phyloP scores from a whole-genome alignment of 345 rosid genomes.

The Toxicodendron radicans region DNA sequence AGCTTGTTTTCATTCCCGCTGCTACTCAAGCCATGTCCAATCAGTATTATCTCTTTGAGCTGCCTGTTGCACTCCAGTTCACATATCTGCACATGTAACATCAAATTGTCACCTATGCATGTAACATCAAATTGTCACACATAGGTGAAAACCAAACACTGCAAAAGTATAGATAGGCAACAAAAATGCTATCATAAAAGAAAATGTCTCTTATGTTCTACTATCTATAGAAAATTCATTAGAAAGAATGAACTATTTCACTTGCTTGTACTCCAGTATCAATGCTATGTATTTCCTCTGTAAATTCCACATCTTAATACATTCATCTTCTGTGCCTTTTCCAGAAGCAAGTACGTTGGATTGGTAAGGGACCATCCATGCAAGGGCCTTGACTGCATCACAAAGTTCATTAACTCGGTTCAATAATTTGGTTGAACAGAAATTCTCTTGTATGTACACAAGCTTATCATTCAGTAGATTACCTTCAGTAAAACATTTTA shows the following conservation, averaged over 20 bases:
- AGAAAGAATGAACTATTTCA: background rate
- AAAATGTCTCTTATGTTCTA: no score
- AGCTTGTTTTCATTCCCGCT: conserved; percentile 21
- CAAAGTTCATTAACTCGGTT: conserved; percentile 34
- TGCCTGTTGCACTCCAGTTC: conserved; percentile 61
- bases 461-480: conserved; percentile 40
- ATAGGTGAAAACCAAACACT: background rate
- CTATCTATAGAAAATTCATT: background rate
- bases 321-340: conserved; percentile 43
- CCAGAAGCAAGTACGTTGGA: conserved; percentile 51
- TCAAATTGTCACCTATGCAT: background rate
- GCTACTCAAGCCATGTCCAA: conserved; percentile 48
- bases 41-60: conserved; percentile 47
- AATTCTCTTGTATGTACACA: conserved; percentile 46
- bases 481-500: conserved; percentile 47
- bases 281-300: conserved; percentile 36
- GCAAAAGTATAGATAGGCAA: background rate
- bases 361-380: conserved; percentile 61
- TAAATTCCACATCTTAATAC: conserved; percentile 43
- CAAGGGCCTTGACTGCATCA: conserved; percentile 59
- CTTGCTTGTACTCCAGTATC: conserved; percentile 51
- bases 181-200: no score
- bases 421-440: conserved; percentile 42
- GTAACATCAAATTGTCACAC: background rate
- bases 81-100: conserved; percentile 36